Base-by-base conservation (phyloP, 129 eudicot species). In the Calendula officinalis region DNA sequence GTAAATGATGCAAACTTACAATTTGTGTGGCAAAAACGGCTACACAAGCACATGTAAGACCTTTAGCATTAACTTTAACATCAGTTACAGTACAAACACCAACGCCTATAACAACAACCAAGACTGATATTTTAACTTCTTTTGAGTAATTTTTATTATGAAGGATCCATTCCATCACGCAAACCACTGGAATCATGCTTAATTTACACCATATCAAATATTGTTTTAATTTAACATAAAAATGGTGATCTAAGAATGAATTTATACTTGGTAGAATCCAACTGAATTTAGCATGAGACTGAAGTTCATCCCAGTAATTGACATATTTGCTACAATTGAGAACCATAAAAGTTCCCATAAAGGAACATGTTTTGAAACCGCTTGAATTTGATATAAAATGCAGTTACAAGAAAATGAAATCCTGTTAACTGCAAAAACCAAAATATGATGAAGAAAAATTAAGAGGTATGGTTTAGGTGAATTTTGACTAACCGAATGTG, bases 1-100 rank as follows among this genome's bases (percentile, higher is more conserved):
- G 17, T n/a, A 35, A n/a, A 2, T 14, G 40, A 40, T 8, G 48
- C 32, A 9, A 14, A 83, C 97, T 89, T 62, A 89, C 97, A 65
- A 80, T 83, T 79, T 89, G 97, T n/a, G 97, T 86, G 0, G 84
- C 71, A 8, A 81, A 14, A 59, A 89, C 86, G 15, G 86, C 97
- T 62, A 89, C 79, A 63, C 82, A 73, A 53, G 97, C 95, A 35
- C 88, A 83, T 5, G 83, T 17, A 75, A 89, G 83, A 33, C 97
- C 97, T 79, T 86, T 83, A 63, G 77, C 78, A 60, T 89, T 89
- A 41, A 85, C 88, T 66, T 83, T 89, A 64, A 89, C 95, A 38
- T 89, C 95, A 43, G 97, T 86, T 41, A 89, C 86, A 6, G 91
- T 89, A 88, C 97, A 86, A 63, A 89, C 95, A 30, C 97, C 95